Conservation (phyloP, 1,139 yeast species). For the Sugiyamaella castrensis region DNA sequence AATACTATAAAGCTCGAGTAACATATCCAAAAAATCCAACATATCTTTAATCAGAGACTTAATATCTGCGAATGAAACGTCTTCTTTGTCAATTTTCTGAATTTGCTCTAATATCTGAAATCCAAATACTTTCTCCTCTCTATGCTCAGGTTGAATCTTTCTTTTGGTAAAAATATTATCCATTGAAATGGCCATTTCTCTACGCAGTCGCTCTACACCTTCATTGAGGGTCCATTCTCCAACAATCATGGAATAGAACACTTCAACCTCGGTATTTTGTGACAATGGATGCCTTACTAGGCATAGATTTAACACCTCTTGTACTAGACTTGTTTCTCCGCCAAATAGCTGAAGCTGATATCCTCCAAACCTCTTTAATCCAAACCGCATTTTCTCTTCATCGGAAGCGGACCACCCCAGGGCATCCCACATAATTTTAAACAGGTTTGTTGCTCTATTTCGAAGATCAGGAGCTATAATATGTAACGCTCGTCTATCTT, state of each 20-base stretch:
- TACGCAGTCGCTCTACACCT: constrained; percentile 64
- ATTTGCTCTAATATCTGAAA: constrained; percentile 4
- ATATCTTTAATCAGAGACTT: constrained; percentile 56
- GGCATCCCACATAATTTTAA: constrained; percentile 67
- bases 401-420: constrained; percentile 66
- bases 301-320: constrained; percentile 64
- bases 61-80: constrained; percentile 65
- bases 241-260: constrained; percentile 69
- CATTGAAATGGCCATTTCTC: constrained; percentile 49
- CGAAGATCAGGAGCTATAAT: constrained; percentile 64
- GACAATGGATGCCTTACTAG: constrained; percentile 65
- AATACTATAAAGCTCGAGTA: constrained; percentile 66
- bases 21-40: constrained; percentile 60
- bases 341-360: constrained; percentile 65
- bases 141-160: constrained; percentile 49
- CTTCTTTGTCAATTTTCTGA: constrained; percentile 15
- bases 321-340: constrained; percentile 57
- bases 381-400: constrained; percentile 60
- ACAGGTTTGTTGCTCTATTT: constrained; percentile 53
- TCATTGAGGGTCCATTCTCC: constrained; percentile 64
- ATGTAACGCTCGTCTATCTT: constrained; percentile 5
- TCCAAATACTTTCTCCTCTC: constrained; percentile 56
- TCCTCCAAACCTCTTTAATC: constrained; percentile 63
- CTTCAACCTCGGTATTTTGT: constrained; percentile 61
- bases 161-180: constrained; percentile 62